Evolutionary conservation across 768 basidiomycete genomes (phyloP).

Genomic region (Russula earlei): DNA sequence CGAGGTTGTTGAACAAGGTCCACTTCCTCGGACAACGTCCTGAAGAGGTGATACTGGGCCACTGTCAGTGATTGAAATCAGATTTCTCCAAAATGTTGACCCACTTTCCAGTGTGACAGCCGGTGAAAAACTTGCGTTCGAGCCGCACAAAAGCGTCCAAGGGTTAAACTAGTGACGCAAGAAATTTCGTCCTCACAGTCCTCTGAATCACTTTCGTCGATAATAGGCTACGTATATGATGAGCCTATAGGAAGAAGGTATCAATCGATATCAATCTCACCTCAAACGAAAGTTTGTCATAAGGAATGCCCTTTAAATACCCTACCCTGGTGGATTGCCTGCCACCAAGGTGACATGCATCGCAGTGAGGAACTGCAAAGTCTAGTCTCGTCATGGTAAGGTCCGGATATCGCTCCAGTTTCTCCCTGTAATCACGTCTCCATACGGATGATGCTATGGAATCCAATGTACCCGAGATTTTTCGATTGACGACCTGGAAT

Average conservation of each 20-base stretch:
- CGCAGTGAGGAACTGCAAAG: constrained; percentile 56
- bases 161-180: constrained; percentile 33
- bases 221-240: constrained; percentile 6
- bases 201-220: constrained; percentile 17
- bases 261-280: constrained; percentile 26
- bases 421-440: constrained; percentile 56
- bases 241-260: not conserved
- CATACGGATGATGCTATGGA: constrained; percentile 80
- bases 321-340: constrained; percentile 58
- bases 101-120: constrained; percentile 79
- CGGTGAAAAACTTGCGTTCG: constrained; percentile 60
- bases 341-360: constrained; percentile 73
- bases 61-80: not conserved
- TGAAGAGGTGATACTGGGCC: constrained; percentile 55
- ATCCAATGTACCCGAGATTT: constrained; percentile 59
- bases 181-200: constrained; percentile 23
- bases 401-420: constrained; percentile 57
- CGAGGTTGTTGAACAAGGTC: constrained; percentile 38
- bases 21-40: constrained; percentile 47
- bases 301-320: constrained; percentile 55
- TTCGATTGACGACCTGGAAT: constrained; percentile 56
- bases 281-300: constrained; percentile 62
- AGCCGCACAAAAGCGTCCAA: constrained; percentile 74
- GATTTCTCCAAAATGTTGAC: constrained; percentile 16
- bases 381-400: constrained; percentile 45